Conservation (phyloP, 345 rosid species). For the Hirschfeldia incana region DNA sequence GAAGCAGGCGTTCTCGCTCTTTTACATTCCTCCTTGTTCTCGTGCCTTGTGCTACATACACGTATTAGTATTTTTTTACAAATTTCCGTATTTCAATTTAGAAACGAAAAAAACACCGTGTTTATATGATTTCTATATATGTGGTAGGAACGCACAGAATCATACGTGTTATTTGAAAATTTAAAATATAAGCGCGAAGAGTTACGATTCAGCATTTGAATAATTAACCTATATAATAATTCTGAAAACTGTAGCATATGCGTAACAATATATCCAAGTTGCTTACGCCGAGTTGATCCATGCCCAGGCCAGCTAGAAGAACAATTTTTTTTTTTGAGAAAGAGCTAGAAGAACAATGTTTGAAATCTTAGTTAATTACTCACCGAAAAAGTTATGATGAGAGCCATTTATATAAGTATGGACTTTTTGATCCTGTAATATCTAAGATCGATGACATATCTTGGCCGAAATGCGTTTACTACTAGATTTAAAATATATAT, state of each 20-base stretch:
- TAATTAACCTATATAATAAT: neutral
- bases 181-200: neutral
- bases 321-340: neutral
- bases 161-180: constrained; percentile 2
- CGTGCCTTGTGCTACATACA: constrained; percentile 36
- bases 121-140: neutral
- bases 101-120: no score
- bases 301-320: neutral
- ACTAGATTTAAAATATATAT: neutral
- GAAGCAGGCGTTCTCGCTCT: constrained; percentile 34
- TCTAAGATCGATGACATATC: neutral
- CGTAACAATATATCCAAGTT: neutral
- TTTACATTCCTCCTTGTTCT: constrained; percentile 24
- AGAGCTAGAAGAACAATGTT: no score
- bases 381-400: neutral
- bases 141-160: constrained; percentile 17
- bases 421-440: neutral
- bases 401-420: neutral
- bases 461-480: neutral
- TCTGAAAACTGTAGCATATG: neutral
- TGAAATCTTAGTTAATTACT: neutral
- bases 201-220: neutral
- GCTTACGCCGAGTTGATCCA: neutral
- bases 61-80: constrained; percentile 20
- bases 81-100: neutral